Evolutionary conservation across 345 rosid species (phyloP), one percentile per base, ranked within the genome.

Genomic region (Mercurialis annua): DNA sequence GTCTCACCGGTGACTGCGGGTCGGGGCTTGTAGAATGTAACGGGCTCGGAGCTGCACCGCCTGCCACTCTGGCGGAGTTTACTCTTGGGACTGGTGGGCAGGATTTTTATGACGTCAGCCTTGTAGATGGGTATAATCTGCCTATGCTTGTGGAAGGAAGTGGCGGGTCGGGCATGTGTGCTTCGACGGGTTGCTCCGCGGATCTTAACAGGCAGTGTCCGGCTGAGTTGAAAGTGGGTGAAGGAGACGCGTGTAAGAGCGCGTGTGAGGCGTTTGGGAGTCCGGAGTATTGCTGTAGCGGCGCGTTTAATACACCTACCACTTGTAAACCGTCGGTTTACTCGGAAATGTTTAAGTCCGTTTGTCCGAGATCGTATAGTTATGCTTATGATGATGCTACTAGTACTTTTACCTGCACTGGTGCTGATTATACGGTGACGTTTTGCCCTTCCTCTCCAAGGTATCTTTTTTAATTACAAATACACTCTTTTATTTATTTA

Each of bases 281-380:
- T 58, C 92, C 97, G 0, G 95, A 94, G 83, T 94, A 89, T 51
- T 94, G 99, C 58, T 94, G 99, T 31, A 94, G 98, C 31, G 98
- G 99, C 79, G 96, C 90, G 87, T 94, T 82, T 65, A 84, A 81
- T 38, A 84, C 97, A 36, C 98, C 98, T 10, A 77, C 81, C 20
- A 86, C 97, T 43, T 94, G 99, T 62, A 71, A 77, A 54, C 99
- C 99, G 21, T 85, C 99, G 1, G 87, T 89, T 10, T 94, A 94
- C 72, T 94, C 99, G 40, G 67, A 83, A 82, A 80, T 91, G 91
- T 94, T 94, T 46, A 94, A 94, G 80, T 76, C 91, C 0, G 97
- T 93, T 1, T 94, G 99, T 64, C 98, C 99, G 26, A 82, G 86
- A 60, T 89, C 99, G 8, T 94, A 94, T 55, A 94, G 99, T 65